Conservation (phyloP, 2,329 filamentous ascomycete genomes). For the Rhinocladiella mackenziei region DNA sequence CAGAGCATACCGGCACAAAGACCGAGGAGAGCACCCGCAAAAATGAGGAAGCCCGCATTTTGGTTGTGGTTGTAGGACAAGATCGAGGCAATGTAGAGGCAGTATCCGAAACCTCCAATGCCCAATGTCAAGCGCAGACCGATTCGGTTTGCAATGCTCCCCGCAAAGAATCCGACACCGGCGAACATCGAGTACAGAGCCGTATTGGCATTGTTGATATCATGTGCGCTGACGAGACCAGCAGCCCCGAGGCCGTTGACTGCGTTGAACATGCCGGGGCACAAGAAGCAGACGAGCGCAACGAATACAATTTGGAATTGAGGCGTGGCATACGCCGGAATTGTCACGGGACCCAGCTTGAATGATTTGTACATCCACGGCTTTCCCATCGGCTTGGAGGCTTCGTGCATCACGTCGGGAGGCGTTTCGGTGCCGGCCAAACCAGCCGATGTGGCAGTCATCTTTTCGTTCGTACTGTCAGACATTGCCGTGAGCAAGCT, state of each 20-base stretch:
- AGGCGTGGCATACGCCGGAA: constrained; percentile 70
- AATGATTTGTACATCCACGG: constrained; percentile 65
- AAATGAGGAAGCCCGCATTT: constrained; percentile 40
- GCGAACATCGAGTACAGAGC: constrained; percentile 67
- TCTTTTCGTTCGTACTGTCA: constrained; percentile 26
- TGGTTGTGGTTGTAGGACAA: constrained; percentile 40
- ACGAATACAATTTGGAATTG: constrained; percentile 69
- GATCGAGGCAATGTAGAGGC: constrained; percentile 38
- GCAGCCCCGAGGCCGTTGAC: constrained; percentile 62
- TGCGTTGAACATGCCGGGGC: constrained; percentile 70
- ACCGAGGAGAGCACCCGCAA: constrained; percentile 40
- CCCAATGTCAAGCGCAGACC: constrained; percentile 33
- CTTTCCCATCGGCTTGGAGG: constrained; percentile 30
- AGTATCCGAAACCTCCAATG: constrained; percentile 35
- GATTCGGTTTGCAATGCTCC: constrained; percentile 36
- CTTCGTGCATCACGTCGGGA: constrained; percentile 12
- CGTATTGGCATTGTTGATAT: constrained; percentile 63
- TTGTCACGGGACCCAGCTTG: constrained; percentile 50
- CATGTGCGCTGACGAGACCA: constrained; percentile 55
- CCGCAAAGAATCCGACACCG: constrained; percentile 54
- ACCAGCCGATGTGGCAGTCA: constrained; percentile 16
- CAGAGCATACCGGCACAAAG: constrained; percentile 40
- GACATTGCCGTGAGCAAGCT: constrained; percentile 11
- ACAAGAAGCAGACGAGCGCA: constrained; percentile 66
- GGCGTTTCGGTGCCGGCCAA: constrained; percentile 17